phyloP scores from a whole-genome alignment of 2,329 filamentous ascomycete genomes.

The Exophiala bonariae region DNA sequence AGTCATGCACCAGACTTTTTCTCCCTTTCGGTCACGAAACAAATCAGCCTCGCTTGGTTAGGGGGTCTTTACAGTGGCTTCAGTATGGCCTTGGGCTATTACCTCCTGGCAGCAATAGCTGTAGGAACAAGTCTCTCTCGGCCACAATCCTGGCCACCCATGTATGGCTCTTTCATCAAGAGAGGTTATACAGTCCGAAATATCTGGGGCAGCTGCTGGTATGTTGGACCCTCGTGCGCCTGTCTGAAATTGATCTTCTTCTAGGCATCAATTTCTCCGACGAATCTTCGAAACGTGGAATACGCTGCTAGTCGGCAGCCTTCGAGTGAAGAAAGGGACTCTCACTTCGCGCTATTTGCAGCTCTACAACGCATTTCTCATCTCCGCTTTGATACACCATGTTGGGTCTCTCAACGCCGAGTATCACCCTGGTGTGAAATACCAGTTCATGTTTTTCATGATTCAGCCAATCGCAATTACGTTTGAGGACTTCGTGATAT shows the following conservation, averaged over 20 bases:
- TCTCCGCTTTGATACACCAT: constrained; percentile 22
- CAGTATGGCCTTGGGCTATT: constrained; percentile 17
- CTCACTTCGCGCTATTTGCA: constrained; percentile 19
- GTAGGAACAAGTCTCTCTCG: constrained; percentile 6
- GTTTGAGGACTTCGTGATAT: constrained; percentile 18
- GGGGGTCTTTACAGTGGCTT: constrained; percentile 14
- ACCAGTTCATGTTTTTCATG: constrained; percentile 21
- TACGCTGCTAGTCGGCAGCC: constrained; percentile 1
- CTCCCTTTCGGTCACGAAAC: constrained; percentile 12
- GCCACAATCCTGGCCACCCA: constrained; percentile 19
- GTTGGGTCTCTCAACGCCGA: constrained; percentile 17
- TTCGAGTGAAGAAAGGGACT: constrained; percentile 10
- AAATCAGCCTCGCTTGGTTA: constrained; percentile 12
- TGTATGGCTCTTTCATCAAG: constrained; percentile 19
- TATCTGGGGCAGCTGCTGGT: constrained; percentile 23
- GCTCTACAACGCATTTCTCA: constrained; percentile 20
- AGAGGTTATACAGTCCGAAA: constrained; percentile 20
- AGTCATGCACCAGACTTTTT: constrained; percentile 8
- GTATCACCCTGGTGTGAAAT: constrained; percentile 11
- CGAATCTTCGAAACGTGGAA: constrained; percentile 16
- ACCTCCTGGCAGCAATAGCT: constrained; percentile 10
- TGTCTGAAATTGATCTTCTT: neutral
- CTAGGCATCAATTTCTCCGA: constrained; percentile 22
- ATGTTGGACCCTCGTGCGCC: neutral
- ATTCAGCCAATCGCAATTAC: constrained; percentile 21